Evolutionary conservation across 441 rosid genomes (phyloP).

Genomic region (Aquilaria agallochum): DNA sequence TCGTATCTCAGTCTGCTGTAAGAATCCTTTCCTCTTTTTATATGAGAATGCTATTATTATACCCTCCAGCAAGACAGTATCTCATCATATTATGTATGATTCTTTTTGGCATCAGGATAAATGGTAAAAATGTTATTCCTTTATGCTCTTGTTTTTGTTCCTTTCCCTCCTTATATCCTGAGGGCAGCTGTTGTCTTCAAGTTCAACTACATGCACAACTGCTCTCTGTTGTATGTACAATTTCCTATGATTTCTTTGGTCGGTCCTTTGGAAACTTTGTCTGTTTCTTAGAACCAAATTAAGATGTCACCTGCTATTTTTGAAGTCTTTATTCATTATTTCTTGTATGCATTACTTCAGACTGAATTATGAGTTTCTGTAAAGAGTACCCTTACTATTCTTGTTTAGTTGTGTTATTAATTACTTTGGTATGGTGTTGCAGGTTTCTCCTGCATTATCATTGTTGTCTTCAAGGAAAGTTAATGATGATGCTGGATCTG

Average conservation of each 20-base stretch:
- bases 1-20: conserved; percentile 67
- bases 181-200: no score
- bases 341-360: neutral
- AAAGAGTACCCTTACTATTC: neutral
- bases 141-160: no score
- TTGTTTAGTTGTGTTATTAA: neutral
- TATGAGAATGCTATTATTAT: neutral
- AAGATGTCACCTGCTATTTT: neutral
- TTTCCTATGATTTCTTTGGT: no score
- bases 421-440: conserved; percentile 17
- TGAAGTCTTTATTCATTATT: neutral
- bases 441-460: conserved; percentile 62
- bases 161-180: no score
- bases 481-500: conserved; percentile 54
- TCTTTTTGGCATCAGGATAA: neutral
- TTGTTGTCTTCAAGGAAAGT: conserved; percentile 59
- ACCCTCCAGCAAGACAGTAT: neutral
- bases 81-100: neutral
- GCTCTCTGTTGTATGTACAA: no score
- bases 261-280: no score
- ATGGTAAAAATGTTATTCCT: neutral
- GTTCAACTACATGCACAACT: no score
- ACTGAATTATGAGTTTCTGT: neutral
- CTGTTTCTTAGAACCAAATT: no score
- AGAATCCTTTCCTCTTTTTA: conserved; percentile 14